Evolutionary conservation across 2,329 filamentous ascomycete genomes (phyloP).

Genomic region (Bipolaris sorokiniana): DNA sequence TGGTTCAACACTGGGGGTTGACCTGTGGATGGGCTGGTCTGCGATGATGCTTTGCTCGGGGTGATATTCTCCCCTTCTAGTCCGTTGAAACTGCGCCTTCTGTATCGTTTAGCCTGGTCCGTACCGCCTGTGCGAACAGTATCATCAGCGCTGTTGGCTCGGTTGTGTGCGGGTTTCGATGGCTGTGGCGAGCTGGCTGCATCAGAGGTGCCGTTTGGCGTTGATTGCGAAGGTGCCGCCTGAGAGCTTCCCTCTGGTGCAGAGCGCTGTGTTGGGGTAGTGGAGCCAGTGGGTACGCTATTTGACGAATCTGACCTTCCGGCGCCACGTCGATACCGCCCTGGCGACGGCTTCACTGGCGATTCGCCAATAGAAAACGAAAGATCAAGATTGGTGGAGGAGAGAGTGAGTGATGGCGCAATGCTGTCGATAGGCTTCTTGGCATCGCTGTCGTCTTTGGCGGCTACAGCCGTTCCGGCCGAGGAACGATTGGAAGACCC

Average conservation of each 20-base stretch:
- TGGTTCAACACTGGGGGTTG: conserved; percentile 21
- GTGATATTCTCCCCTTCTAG: conserved; percentile 52
- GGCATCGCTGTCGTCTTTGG: conserved; percentile 58
- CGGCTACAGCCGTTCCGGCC: conserved; percentile 39
- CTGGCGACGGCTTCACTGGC: conserved; percentile 72
- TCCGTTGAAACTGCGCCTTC: conserved; percentile 82
- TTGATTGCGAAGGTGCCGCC: conserved; percentile 62
- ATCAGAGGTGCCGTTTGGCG: conserved; percentile 62
- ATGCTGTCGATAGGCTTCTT: conserved; percentile 47
- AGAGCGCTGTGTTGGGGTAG: conserved; percentile 43
- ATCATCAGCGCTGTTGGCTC: conserved; percentile 71
- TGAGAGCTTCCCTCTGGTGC: conserved; percentile 49
- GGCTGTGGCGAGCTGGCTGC: conserved; percentile 27
- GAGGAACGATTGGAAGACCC: conserved; percentile 58
- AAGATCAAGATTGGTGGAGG: conserved; percentile 60
- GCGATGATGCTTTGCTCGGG: conserved; percentile 24
- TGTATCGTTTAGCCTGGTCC: conserved; percentile 76
- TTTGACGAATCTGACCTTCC: conserved; percentile 60
- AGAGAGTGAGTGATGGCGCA: conserved; percentile 58
- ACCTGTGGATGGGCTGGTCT: conserved; percentile 15
- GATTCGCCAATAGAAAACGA: conserved; percentile 62
- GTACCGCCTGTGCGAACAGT: conserved; percentile 63
- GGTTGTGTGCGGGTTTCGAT: conserved; percentile 58
- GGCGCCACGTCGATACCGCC: conserved; percentile 78
- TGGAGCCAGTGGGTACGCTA: conserved; percentile 37